Evolutionary conservation across 2,329 filamentous ascomycete species (phyloP).

Genomic region (Sclerotinia sclerotiorum): DNA sequence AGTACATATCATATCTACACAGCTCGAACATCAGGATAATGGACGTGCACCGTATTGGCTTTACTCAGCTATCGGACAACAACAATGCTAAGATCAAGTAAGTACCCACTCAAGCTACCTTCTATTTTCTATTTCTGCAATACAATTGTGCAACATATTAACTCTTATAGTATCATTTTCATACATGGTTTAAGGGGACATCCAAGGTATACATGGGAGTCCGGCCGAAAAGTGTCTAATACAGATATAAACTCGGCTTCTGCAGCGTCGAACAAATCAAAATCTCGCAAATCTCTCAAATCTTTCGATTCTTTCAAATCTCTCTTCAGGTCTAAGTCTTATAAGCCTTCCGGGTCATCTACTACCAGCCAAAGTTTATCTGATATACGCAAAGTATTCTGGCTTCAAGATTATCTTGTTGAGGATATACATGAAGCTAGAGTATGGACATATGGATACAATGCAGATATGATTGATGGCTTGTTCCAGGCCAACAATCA

Average conservation of each 20-base stretch:
- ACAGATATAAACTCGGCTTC: not conserved
- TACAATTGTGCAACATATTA: not conserved
- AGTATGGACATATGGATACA: slow-evolving; percentile 46
- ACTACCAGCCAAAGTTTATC: not conserved
- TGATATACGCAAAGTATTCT: slow-evolving; percentile 35
- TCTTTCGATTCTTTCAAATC: no score
- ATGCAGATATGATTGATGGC: slow-evolving; percentile 43
- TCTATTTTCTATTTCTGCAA: not conserved
- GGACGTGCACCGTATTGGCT: not conserved
- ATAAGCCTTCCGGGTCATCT: not conserved
- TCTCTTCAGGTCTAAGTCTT: not conserved
- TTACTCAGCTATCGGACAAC: not conserved
- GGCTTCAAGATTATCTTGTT: slow-evolving; percentile 43
- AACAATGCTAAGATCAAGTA: not conserved
- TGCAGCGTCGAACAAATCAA: not conserved
- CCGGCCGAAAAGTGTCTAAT: not conserved
- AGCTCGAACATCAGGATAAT: not conserved
- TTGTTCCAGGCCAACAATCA: slow-evolving; percentile 43
- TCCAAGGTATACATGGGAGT: slow-evolving; percentile 5
- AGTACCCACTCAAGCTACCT: not conserved
- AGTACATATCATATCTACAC: not conserved
- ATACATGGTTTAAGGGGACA: slow-evolving; percentile 10
- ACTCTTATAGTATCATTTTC: slow-evolving; percentile 6
- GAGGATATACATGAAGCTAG: slow-evolving; percentile 42
- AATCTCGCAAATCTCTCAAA: no score